Percentiles rank a stretch among this genome's conserved stretches.
Conservation (phyloP, 176 grass and related monocot genomes). For the Zea mays region Zm-B73-REFERENCE-NAM-5.0 NC_050103.1:169670501-169671000, state of each 20-base stretch:
- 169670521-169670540: constrained; percentile 74
- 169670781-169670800: too few relatives aligned
- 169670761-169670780: too few relatives aligned
- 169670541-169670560: constrained; percentile 61
- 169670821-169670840: too few relatives aligned
- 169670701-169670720: constrained; percentile 68
- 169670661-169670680: constrained; percentile 89
- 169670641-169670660: constrained; percentile 83
- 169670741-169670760: constrained; percentile 58
- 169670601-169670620: constrained; percentile 79
- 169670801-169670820: too few relatives aligned
- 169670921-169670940: too few relatives aligned
- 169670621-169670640: constrained; percentile 88
- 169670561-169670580: constrained; percentile 75
- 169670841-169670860: too few relatives aligned
- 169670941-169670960: too few relatives aligned
- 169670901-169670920: too few relatives aligned
- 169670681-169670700: constrained; percentile 80
- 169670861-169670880: too few relatives aligned
- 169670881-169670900: too few relatives aligned
- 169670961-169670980: not conserved
- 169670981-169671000: not conserved
- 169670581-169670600: constrained; percentile 81
- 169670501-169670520: not conserved
- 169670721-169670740: constrained; percentile 72